Evolutionary conservation across 768 basidiomycete species (phyloP).

Genomic region (Boletus pseudo-olivaceus): DNA sequence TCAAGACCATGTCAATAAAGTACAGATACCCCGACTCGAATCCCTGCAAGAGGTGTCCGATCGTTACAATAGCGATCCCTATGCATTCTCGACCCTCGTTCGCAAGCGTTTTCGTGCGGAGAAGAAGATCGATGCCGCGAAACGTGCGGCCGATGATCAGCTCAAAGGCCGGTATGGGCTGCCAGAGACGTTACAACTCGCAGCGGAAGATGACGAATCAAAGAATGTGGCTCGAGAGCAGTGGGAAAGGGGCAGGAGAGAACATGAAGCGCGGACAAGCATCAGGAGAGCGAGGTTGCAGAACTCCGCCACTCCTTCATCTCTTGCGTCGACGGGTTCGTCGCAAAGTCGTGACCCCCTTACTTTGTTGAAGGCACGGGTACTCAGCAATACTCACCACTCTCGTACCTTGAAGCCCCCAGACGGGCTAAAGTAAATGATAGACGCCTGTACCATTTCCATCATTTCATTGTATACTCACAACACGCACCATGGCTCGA

Average conservation of each 20-base stretch:
- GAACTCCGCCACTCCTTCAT: slow-evolving; percentile 25
- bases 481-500: slow-evolving; percentile 10
- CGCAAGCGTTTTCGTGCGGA: slow-evolving; percentile 83
- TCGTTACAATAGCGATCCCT: slow-evolving; percentile 83
- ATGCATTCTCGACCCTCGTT: slow-evolving; percentile 66
- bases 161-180: slow-evolving; percentile 77
- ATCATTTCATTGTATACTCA: slow-evolving; percentile 11
- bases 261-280: slow-evolving; percentile 40
- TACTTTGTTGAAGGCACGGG: slow-evolving; percentile 48
- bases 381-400: slow-evolving; percentile 53
- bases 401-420: slow-evolving; percentile 27
- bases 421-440: slow-evolving; percentile 14
- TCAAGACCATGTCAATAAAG: slow-evolving; percentile 65
- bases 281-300: slow-evolving; percentile 49
- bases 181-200: slow-evolving; percentile 60
- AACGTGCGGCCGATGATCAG: slow-evolving; percentile 63
- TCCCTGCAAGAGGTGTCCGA: slow-evolving; percentile 75
- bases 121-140: slow-evolving; percentile 75
- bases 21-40: slow-evolving; percentile 78
- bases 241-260: slow-evolving; percentile 54
- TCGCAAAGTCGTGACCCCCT: slow-evolving; percentile 32
- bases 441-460: neutral
- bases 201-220: slow-evolving; percentile 61
- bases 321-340: slow-evolving; percentile 16
- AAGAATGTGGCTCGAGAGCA: slow-evolving; percentile 58